These are phyloP conservation scores for Jimgerdemannia lactiflua DNA, from an alignment of 192 early-diverging fungal species.

Conservation along the genomic window DNA sequence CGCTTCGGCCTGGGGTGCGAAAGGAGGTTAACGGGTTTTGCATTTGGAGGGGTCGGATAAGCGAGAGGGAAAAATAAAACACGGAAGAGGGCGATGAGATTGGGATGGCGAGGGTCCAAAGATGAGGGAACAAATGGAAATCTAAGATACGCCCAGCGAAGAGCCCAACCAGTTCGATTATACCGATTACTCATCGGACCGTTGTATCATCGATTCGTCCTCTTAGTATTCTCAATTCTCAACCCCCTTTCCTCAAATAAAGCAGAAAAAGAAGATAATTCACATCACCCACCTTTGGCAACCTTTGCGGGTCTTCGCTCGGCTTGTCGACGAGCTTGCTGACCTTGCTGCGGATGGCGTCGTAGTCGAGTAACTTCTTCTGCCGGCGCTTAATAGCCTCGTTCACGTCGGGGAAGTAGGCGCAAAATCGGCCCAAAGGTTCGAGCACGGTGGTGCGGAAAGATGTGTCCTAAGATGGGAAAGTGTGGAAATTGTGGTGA, in stretches of 20 bases:
- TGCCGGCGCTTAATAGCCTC: constrained; percentile 88
- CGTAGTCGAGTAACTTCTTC: constrained; percentile 90
- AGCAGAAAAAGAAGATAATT: neutral
- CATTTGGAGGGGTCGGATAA: neutral
- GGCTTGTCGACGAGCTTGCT: constrained; percentile 83
- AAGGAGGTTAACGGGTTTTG: neutral
- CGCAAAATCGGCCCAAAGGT: constrained; percentile 81
- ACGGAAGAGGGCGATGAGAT: too few species aligned
- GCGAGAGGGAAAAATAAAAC: neutral
- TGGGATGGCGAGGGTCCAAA: neutral
- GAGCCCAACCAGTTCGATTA: too few species aligned
- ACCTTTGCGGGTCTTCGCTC: constrained; percentile 60
- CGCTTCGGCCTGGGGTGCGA: constrained; percentile 68
- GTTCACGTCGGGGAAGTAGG: constrained; percentile 91
- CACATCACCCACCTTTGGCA: constrained; percentile 50
- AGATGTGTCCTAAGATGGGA: constrained; percentile 58
- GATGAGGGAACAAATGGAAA: neutral
- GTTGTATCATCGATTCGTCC: too few species aligned
- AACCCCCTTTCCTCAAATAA: neutral
- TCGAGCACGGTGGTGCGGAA: constrained; percentile 88
- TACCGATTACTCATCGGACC: too few species aligned
- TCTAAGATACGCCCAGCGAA: too few species aligned
- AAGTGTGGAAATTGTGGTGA: too few species aligned
- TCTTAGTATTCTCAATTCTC: neutral
- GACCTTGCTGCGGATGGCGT: constrained; percentile 66